These are phyloP conservation scores for Pleurotus eryngii DNA, from an alignment of 768 basidiomycete genomes.

Conservation along the genomic window DNA sequence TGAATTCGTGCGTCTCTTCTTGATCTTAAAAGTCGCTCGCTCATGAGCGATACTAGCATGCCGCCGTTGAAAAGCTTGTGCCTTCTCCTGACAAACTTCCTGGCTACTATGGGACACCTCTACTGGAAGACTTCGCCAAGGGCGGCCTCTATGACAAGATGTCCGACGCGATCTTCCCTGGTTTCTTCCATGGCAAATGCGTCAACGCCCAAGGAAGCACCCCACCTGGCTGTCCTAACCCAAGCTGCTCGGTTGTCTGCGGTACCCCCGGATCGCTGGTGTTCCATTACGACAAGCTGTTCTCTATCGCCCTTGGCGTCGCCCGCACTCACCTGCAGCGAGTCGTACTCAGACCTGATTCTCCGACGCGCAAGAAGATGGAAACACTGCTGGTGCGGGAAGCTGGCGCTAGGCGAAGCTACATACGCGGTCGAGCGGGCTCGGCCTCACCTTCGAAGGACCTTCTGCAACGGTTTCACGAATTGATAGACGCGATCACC, in stretches of 20 bases:
- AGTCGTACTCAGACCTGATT: slow-evolving; percentile 31
- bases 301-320: slow-evolving; percentile 45
- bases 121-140: slow-evolving; percentile 41
- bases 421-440: background rate
- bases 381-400: slow-evolving; percentile 40
- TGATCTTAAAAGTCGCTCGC: background rate
- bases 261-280: slow-evolving; percentile 81
- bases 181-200: slow-evolving; percentile 79
- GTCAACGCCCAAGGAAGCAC: slow-evolving; percentile 46
- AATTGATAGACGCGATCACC: slow-evolving; percentile 30
- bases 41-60: background rate
- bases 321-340: slow-evolving; percentile 31
- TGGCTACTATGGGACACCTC: slow-evolving; percentile 39
- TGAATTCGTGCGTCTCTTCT: slow-evolving; percentile 36
- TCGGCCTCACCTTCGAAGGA: background rate
- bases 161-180: slow-evolving; percentile 59
- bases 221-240: slow-evolving; percentile 73
- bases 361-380: slow-evolving; percentile 38
- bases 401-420: background rate
- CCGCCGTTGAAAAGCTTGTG: slow-evolving; percentile 20
- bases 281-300: slow-evolving; percentile 56
- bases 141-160: slow-evolving; percentile 40
- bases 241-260: slow-evolving; percentile 74
- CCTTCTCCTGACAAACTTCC: slow-evolving; percentile 11
- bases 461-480: slow-evolving; percentile 15